Base-by-base conservation (phyloP, 805 yeast genomes). In the Ogataea corticis region DNA sequence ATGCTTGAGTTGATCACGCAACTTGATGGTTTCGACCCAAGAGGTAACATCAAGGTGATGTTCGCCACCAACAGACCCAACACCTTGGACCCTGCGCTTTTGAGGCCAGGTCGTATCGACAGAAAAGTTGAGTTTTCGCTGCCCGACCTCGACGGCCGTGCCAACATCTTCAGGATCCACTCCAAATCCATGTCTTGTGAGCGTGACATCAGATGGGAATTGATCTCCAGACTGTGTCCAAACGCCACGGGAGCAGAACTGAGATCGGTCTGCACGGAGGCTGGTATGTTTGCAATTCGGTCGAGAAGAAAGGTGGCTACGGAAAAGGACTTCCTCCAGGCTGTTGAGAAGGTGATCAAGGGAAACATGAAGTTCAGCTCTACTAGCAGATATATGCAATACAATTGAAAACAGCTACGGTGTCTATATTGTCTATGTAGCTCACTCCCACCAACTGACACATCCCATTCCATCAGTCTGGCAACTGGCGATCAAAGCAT, bases 211-310 rank as follows among this genome's bases (percentile, higher is more conserved):
- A 83, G 99, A 69, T 94, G 99, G 99, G 99, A 94, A 71, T 79
- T 94, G 62, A 94, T 94, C 61, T 91, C 98, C 16, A 80, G 99
- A 65, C 76, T 94, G 62, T 94, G 99, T 73, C 99, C 99, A 50
- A 94, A 95, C 66, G 86, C 96, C 15, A 94, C 99, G 1, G 99
- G 99, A 68, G 99, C 99, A 3, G 99, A 94, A 72, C 76, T 94
- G 59, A 84, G 99, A 65, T 92, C 98, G 6, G 99, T 94, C 14
- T 94, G 99, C 69, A 94, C 99, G 1, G 99, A 94, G 69, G 99
- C 99, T 3, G 99, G 99, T 60, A 94, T 94, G 99, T 94, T 91
- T 75, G 99, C 99, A 36, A 94, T 94, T 45, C 82, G 99, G 61
- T 97, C 98, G 15, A 83, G 99, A 70, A 81, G 99, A 73, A 94